Evolutionary conservation across 1,139 yeast genomes (phyloP), one percentile per base, ranked within the genome.

Genomic region (Hanseniaspora sp.): DNA sequence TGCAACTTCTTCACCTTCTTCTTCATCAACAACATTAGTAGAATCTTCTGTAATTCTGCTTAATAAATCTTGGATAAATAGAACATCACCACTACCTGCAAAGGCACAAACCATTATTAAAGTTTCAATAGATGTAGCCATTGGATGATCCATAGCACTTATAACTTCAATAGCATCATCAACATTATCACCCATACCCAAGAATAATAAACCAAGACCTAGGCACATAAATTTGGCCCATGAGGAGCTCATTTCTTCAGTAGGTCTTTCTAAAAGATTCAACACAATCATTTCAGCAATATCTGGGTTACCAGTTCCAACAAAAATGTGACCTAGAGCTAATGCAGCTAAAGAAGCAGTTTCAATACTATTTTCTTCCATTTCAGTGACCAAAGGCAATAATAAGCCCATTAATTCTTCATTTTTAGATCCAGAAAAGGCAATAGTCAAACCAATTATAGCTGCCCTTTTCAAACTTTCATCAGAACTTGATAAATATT

Each of bases 41-140:
- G 74, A 76, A 57, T 75, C 76, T 46, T 83, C 80, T 4, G 95
- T 83, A 64, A 95, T 80, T 77, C 88, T 86, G 64, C 87, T 95
- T 62, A 92, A 77, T 64, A 94, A 75, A 39, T 87, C 80, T 72
- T 94, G 99, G 59, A 94, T 86, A 71, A 90, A 95, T 60, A 94
- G 77, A 43, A 94, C 99, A 67, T 94, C 94, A 62, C 98, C 99
- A 46, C 97, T 87, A 59, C 98, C 99, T 17, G 96, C 95, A 70
- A 85, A 90, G 7, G 97, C 95, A 72, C 96, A 86, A 55, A 90
- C 85, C 59, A 86, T 88, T 35, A 94, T 92, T 66, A 94, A 75
- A 7, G 90, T 95, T 69, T 86, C 94, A 64, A 90, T 80, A 46
- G 95, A 86, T 61, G 86, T 83, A 43, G 94, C 82, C 64, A 92